Percentiles rank a stretch among this genome's conserved stretches.
Evolutionary conservation across 106 monocot genomes (phyloP).

Genomic region (Iris macrosiphon): DNA sequence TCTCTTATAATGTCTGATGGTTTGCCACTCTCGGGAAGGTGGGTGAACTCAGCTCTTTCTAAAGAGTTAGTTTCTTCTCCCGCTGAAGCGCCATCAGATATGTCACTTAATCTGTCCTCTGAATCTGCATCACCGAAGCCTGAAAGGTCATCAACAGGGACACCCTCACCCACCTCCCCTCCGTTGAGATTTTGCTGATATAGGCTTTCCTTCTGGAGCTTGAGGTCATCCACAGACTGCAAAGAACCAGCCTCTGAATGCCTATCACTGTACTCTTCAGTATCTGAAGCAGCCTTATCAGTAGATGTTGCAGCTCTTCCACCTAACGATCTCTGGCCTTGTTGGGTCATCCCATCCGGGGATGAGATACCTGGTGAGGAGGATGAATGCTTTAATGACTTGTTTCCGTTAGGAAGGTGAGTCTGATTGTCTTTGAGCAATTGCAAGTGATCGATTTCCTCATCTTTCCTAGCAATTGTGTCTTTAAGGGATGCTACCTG

Average conservation of each 20-base stretch:
- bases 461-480: slow-evolving; percentile 70
- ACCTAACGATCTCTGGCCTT: slow-evolving; percentile 13
- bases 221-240: slow-evolving; percentile 24
- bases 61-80: slow-evolving; percentile 68
- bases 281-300: slow-evolving; percentile 33
- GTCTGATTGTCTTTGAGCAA: slow-evolving; percentile 43
- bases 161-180: neutral
- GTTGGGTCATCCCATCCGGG: slow-evolving; percentile 12
- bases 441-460: slow-evolving; percentile 73
- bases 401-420: slow-evolving; percentile 19
- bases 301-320: slow-evolving; percentile 16
- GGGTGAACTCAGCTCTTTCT: slow-evolving; percentile 25
- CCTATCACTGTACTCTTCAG: slow-evolving; percentile 39
- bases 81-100: slow-evolving; percentile 56
- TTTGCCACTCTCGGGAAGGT: slow-evolving; percentile 29
- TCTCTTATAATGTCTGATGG: slow-evolving; percentile 5
- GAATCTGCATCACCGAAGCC: slow-evolving; percentile 41
- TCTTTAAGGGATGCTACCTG: slow-evolving; percentile 87
- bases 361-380: slow-evolving; percentile 36
- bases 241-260: slow-evolving; percentile 41
- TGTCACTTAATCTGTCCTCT: slow-evolving; percentile 63
- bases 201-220: too few species aligned
- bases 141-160: slow-evolving; percentile 28
- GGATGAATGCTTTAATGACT: slow-evolving; percentile 38
- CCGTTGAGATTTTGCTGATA: too few species aligned